phyloP scores from a whole-genome alignment of 805 yeast genomes.

The Wickerhamomyces silvicola region DNA sequence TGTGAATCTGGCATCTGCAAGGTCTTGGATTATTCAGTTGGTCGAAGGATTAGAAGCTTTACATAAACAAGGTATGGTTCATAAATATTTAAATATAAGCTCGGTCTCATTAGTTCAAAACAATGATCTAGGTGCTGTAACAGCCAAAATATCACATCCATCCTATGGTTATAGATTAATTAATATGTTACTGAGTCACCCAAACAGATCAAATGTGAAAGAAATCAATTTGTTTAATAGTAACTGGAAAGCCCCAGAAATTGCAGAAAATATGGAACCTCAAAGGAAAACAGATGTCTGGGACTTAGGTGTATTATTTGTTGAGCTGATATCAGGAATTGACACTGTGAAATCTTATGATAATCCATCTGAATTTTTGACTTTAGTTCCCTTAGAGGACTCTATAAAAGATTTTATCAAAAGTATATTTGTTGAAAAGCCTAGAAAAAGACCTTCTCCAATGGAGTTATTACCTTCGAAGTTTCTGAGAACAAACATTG shows the following conservation, averaged over 20 bases:
- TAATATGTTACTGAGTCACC: constrained; percentile 31
- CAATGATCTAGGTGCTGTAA: constrained; percentile 45
- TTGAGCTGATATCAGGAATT: constrained; percentile 57
- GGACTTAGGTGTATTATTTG: constrained; percentile 80
- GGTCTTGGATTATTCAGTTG: constrained; percentile 84
- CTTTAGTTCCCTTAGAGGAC: constrained; percentile 39
- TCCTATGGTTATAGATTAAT: constrained; percentile 49
- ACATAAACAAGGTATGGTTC: constrained; percentile 81
- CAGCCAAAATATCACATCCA: constrained; percentile 54
- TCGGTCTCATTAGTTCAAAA: constrained; percentile 50
- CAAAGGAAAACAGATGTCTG: constrained; percentile 87
- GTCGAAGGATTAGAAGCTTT: constrained; percentile 79
- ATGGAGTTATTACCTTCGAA: constrained; percentile 78
- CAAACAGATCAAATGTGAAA: constrained; percentile 24
- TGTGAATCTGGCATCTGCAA: constrained; percentile 66
- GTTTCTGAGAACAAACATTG: constrained; percentile 72
- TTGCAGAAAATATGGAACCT: constrained; percentile 38
- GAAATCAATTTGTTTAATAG: constrained; percentile 17
- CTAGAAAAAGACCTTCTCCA: constrained; percentile 73
- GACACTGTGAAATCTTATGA: constrained; percentile 47
- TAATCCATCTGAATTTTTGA: constrained; percentile 60
- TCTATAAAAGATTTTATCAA: constrained; percentile 60
- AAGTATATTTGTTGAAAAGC: constrained; percentile 56
- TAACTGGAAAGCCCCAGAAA: constrained; percentile 80
- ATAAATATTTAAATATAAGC: constrained; percentile 58